A percentile compares a stretch with the other conserved stretches of the same genome.
Conservation (phyloP, 495 filamentous ascomycete species). For the Penicillium bialowiezense region DNA sequence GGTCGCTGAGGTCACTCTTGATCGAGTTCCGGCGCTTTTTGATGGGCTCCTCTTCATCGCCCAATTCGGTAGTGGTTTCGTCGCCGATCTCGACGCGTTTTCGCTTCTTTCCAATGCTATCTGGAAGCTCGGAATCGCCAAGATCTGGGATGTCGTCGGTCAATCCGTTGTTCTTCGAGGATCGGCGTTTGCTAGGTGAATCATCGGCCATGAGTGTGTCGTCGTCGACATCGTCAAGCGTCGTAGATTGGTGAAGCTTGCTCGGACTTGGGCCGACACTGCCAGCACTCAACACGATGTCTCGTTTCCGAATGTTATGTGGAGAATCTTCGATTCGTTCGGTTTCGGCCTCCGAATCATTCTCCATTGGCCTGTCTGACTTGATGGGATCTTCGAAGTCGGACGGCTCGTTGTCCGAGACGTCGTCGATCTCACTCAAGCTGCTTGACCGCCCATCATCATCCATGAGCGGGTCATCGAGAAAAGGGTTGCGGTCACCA, state of each 20-base stretch:
- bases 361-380: conserved; percentile 47
- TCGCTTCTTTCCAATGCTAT: conserved; percentile 42
- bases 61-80: conserved; percentile 39
- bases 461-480: conserved; percentile 37
- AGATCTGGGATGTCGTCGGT: conserved; percentile 27
- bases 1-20: conserved; percentile 44
- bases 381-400: conserved; percentile 51
- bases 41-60: conserved; percentile 38
- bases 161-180: conserved; percentile 32
- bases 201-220: conserved; percentile 37
- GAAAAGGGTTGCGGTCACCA: conserved; percentile 37
- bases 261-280: conserved; percentile 61
- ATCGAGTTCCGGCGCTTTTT: conserved; percentile 46
- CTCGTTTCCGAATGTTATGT: conserved; percentile 61
- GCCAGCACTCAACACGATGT: conserved; percentile 56
- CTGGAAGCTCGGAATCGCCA: conserved; percentile 32
- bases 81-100: conserved; percentile 44
- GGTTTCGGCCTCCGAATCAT: conserved; percentile 97
- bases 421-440: conserved; percentile 89
- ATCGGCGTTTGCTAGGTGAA: conserved; percentile 40
- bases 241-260: conserved; percentile 58
- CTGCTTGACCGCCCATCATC: conserved; percentile 61
- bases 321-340: conserved; percentile 94
- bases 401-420: conserved; percentile 56
- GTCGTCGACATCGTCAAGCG: conserved; percentile 44